These are phyloP conservation scores for Rhodosporidiobolus odoratus DNA, from an alignment of 768 basidiomycete genomes.

Conservation along the genomic window DNA sequence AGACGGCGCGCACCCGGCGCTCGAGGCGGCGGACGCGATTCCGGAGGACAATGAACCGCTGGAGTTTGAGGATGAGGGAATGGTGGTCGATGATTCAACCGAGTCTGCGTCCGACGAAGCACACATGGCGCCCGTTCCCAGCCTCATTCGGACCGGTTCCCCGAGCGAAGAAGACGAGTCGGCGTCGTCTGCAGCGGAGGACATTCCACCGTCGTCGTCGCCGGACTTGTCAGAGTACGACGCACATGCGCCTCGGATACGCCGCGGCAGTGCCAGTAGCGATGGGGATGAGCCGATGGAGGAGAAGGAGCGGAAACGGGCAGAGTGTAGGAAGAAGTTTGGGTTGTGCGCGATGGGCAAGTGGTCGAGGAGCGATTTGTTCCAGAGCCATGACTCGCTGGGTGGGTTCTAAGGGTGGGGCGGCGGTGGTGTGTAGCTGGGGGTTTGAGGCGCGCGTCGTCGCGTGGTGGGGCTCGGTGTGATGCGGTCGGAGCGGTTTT, in stretches of 20 bases:
- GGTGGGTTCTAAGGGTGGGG: conserved; percentile 34
- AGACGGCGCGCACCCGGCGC: neutral
- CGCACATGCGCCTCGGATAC: neutral
- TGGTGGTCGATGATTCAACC: conserved; percentile 31
- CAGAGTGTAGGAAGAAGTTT: conserved; percentile 28
- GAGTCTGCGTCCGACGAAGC: conserved; percentile 15
- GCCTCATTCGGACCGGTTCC: conserved; percentile 8
- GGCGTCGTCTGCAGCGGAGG: neutral
- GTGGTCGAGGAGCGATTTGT: conserved; percentile 28
- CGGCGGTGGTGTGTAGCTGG: too few relatives aligned
- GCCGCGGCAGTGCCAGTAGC: conserved; percentile 4
- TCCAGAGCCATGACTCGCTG: conserved; percentile 24
- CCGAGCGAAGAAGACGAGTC: neutral
- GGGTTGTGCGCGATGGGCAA: conserved; percentile 36
- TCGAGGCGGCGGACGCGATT: neutral
- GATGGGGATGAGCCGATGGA: conserved; percentile 2
- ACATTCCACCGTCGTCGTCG: conserved; percentile 1
- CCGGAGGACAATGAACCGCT: conserved; percentile 5
- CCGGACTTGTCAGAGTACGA: neutral
- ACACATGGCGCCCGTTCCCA: neutral
- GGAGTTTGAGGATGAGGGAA: conserved; percentile 11
- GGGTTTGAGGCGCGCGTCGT: too few relatives aligned
- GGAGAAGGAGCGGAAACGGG: neutral
- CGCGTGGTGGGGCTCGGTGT: too few relatives aligned
- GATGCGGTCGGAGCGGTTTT: too few relatives aligned